A percentile compares a stretch with the other conserved stretches of the same genome.
These are phyloP conservation scores for Filobasidium floriforme DNA, from an alignment of 768 basidiomycete genomes.

Conservation along the genomic window DNA sequence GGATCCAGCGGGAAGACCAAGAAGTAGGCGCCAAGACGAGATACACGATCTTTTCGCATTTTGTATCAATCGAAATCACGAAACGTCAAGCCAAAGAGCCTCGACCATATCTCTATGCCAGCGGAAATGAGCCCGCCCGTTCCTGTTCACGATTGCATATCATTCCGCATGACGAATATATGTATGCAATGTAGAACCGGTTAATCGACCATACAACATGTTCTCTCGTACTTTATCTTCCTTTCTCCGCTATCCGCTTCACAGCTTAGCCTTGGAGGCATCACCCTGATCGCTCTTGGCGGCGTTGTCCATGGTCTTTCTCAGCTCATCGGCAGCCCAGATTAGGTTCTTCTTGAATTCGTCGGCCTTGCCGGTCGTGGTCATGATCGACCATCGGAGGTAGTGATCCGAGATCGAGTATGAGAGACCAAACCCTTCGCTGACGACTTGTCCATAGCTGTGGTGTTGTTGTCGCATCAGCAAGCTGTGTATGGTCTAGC, in stretches of 20 bases:
- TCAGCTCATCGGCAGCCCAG: constrained; percentile 71
- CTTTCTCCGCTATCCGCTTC: background rate
- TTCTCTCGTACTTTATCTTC: background rate
- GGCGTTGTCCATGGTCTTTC: constrained; percentile 62
- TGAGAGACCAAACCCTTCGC: constrained; percentile 82
- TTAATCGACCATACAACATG: no score
- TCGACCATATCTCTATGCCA: no score
- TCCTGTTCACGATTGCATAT: no score
- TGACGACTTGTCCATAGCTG: constrained; percentile 59
- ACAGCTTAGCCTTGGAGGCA: constrained; percentile 35
- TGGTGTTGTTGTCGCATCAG: background rate
- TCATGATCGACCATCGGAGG: constrained; percentile 87
- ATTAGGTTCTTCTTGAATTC: constrained; percentile 68
- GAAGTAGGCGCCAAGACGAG: no score
- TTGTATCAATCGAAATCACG: no score
- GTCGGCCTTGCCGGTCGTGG: constrained; percentile 58
- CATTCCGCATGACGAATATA: no score
- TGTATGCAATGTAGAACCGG: no score
- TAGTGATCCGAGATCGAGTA: constrained; percentile 80
- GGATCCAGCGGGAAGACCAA: background rate
- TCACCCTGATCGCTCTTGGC: constrained; percentile 49
- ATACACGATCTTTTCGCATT: no score
- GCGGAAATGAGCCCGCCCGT: no score
- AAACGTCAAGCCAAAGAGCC: no score
- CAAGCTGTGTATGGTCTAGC: background rate